Conservation (phyloP, 176 grass and related monocot species). For the Juncus inflexus region DNA sequence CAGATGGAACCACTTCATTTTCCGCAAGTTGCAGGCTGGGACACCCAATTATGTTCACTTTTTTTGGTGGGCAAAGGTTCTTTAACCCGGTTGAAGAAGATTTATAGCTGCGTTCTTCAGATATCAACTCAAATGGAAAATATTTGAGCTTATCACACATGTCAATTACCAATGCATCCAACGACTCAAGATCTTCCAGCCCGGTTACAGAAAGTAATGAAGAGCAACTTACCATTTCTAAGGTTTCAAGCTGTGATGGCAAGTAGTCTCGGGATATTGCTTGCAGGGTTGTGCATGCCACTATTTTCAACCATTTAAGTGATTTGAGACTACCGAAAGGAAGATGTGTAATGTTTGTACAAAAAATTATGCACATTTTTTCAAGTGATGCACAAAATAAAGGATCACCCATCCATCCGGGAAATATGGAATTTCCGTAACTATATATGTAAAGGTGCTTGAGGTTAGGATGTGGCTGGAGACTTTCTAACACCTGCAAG, state of each 20-base stretch:
- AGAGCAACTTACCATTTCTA: not conserved
- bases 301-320: not conserved
- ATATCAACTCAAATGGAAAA: not conserved
- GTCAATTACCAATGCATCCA: not conserved
- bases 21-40: not conserved
- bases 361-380: not conserved
- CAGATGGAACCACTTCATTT: not conserved
- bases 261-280: not conserved
- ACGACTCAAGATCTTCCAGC: not conserved
- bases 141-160: not conserved
- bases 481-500: conserved; percentile 8
- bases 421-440: conserved; percentile 15
- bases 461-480: conserved; percentile 25
- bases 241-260: not conserved
- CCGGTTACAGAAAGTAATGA: not conserved
- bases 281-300: not conserved
- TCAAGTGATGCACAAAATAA: conserved; percentile 25
- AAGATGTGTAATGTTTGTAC: not conserved
- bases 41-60: conserved; percentile 1
- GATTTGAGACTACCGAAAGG: conserved; percentile 6
- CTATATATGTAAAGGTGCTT: conserved; percentile 19
- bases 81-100: not conserved
- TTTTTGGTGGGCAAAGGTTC: not conserved
- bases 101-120: not conserved
- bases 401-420: conserved; percentile 23